These are phyloP conservation scores for Xylaria bambusicola DNA, from an alignment of 495 filamentous ascomycete species.

Conservation along the genomic window DNA sequence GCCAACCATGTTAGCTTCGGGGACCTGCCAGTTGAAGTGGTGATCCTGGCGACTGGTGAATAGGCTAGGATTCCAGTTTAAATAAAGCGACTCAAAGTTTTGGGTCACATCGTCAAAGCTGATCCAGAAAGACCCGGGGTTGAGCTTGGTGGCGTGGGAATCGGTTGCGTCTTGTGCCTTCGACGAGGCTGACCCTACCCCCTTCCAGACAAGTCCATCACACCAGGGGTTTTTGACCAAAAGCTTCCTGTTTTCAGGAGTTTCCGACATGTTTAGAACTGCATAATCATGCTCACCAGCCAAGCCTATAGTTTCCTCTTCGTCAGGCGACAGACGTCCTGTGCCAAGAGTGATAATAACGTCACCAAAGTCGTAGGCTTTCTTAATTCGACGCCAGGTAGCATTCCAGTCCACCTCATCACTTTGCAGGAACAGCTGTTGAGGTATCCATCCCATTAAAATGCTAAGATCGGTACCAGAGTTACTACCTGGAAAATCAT, in stretches of 20 bases:
- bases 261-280: conserved; percentile 74
- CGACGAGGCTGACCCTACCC: conserved; percentile 27
- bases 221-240: conserved; percentile 97
- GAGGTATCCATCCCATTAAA: conserved; percentile 93
- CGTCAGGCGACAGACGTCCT: conserved; percentile 68
- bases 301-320: conserved; percentile 79
- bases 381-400: conserved; percentile 77
- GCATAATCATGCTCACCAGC: conserved; percentile 93
- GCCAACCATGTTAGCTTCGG: conserved; percentile 55
- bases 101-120: conserved; percentile 78
- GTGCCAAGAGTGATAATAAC: conserved; percentile 90
- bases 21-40: conserved; percentile 86
- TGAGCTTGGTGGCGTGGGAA: conserved; percentile 31
- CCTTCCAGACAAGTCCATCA: conserved; percentile 69
- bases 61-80: conserved; percentile 93
- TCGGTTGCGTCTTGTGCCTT: conserved; percentile 16
- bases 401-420: conserved; percentile 73
- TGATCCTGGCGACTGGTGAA: conserved; percentile 81
- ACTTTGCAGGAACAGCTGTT: conserved; percentile 87
- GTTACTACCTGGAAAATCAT: conserved; percentile 98
- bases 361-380: conserved; percentile 73
- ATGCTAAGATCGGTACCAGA: conserved; percentile 91
- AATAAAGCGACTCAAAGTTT: conserved; percentile 90
- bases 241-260: conserved; percentile 61
- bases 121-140: conserved; percentile 89